phyloP scores from a whole-genome alignment of 2,329 filamentous ascomycete species.

The Penicillium palitans region DNA sequence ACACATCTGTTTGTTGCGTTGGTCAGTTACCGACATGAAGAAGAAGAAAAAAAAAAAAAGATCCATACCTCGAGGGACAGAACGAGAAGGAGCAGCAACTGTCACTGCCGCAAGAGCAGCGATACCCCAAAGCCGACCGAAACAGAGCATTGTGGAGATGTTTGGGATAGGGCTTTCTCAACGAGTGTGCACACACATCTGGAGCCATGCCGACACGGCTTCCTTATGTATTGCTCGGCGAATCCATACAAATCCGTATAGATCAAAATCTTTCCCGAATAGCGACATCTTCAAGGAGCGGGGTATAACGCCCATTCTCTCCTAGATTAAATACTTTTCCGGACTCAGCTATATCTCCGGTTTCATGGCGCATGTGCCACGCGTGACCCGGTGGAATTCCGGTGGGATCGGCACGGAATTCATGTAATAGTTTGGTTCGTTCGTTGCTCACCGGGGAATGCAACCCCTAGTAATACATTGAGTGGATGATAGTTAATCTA shows the following conservation, averaged over 20 bases:
- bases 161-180: not conserved
- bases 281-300: not conserved
- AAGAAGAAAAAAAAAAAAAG: not conserved
- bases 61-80: conserved; percentile 27
- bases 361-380: not conserved
- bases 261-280: not conserved
- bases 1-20: conserved; percentile 35
- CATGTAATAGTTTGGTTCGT: not conserved
- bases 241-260: not conserved
- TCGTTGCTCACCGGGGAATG: not conserved
- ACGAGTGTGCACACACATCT: not conserved
- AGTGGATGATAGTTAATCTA: not conserved
- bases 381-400: conserved; percentile 20
- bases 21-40: not conserved
- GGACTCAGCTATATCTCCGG: conserved; percentile 7
- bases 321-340: not conserved
- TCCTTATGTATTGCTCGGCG: conserved; percentile 3
- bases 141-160: conserved; percentile 6
- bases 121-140: conserved; percentile 12
- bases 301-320: not conserved
- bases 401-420: conserved; percentile 18
- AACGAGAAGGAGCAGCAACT: conserved; percentile 24
- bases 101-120: conserved; percentile 16
- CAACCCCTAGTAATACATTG: not conserved
- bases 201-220: not conserved